These are phyloP conservation scores for Lagerstroemia speciosa DNA, from an alignment of 345 rosid genomes.

Conservation along the genomic window DNA sequence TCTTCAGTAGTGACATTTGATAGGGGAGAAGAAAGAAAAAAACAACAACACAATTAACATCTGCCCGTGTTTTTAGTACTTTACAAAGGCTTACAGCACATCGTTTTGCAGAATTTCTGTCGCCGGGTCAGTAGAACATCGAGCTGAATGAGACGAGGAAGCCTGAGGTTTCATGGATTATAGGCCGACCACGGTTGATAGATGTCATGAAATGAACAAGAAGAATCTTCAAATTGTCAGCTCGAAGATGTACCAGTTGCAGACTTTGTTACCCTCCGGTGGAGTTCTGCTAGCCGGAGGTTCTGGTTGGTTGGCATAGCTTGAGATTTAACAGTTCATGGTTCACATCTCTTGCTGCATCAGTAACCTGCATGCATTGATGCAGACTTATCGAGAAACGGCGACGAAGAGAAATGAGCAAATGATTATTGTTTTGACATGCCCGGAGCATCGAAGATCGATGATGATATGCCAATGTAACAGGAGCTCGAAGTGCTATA, in stretches of 20 bases:
- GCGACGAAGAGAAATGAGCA: not conserved
- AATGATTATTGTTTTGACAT: not conserved
- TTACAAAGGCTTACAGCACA: not conserved
- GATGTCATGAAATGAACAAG: not conserved
- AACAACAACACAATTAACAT: not conserved
- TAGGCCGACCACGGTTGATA: not conserved
- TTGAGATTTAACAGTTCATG: not conserved
- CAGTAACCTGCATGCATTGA: not conserved
- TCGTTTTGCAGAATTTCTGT: not conserved
- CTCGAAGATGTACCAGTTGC: not conserved
- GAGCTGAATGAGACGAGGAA: not conserved
- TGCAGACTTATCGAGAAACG: not conserved
- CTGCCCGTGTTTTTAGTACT: not conserved
- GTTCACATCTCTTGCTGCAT: not conserved
- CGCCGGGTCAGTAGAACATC: not conserved
- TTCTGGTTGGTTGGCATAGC: not conserved
- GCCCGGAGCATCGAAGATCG: not conserved
- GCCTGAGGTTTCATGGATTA: not conserved
- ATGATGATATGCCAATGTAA: not conserved
- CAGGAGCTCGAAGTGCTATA: too few relatives aligned
- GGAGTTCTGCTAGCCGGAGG: not conserved
- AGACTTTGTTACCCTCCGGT: not conserved
- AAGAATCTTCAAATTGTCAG: not conserved
- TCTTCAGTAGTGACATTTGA: too few relatives aligned
- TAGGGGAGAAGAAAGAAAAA: too few relatives aligned